Evolutionary conservation across 108 stramenopile species (phyloP).

Genomic region (Parietichytrium sp.): DNA sequence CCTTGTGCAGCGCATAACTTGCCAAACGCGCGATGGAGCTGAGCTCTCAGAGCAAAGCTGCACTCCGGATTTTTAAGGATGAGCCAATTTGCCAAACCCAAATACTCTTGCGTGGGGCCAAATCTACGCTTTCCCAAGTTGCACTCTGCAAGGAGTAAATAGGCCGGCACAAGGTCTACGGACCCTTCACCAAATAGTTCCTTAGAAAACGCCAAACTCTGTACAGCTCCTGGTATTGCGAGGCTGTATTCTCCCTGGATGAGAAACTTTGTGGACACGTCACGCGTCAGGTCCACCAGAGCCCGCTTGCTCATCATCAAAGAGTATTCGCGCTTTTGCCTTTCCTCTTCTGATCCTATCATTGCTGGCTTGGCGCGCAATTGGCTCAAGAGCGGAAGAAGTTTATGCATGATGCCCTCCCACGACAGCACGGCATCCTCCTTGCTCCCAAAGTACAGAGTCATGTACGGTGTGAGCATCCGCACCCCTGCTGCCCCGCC

Average conservation of each 20-base stretch:
- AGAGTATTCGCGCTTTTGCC: slow-evolving; percentile 59
- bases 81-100: slow-evolving; percentile 60
- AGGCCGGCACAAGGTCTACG: slow-evolving; percentile 60
- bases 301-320: slow-evolving; percentile 63
- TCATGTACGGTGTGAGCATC: background rate
- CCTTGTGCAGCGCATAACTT: slow-evolving; percentile 61
- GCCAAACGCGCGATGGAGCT: slow-evolving; percentile 64
- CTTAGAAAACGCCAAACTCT: slow-evolving; percentile 55
- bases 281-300: slow-evolving; percentile 60
- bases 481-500: background rate
- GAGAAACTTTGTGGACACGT: slow-evolving; percentile 58
- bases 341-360: slow-evolving; percentile 59
- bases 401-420: slow-evolving; percentile 65
- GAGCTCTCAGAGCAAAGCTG: slow-evolving; percentile 48
- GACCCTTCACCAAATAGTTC: slow-evolving; percentile 55
- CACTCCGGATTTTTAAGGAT: slow-evolving; percentile 56
- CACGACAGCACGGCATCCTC: slow-evolving; percentile 63
- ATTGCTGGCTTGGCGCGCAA: slow-evolving; percentile 50
- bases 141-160: slow-evolving; percentile 61
- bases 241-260: slow-evolving; percentile 50
- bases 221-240: slow-evolving; percentile 60
- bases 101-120: slow-evolving; percentile 42
- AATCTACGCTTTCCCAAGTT: slow-evolving; percentile 55
- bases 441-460: slow-evolving; percentile 56
- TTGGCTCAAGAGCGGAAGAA: slow-evolving; percentile 58